Percentiles rank a stretch among this genome's conserved stretches.
Evolutionary conservation across 2,329 filamentous ascomycete genomes (phyloP).

Genomic region (Fusarium palustre): DNA sequence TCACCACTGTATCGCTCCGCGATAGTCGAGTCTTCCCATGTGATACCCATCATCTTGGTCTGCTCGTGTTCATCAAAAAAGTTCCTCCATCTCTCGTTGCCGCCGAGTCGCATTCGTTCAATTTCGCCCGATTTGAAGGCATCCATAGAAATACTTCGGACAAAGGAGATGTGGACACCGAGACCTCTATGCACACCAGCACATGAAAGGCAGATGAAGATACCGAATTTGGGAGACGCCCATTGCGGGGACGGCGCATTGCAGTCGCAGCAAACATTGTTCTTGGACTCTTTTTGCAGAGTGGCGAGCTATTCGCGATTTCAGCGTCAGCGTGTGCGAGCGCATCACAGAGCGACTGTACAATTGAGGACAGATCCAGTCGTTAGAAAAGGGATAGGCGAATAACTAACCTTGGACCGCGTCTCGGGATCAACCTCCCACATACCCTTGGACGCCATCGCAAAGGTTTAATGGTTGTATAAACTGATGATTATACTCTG

Average conservation of each 20-base stretch:
- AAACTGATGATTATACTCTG: not conserved
- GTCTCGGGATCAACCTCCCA: conserved; percentile 99
- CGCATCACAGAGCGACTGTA: conserved; percentile 1
- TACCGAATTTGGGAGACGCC: conserved; percentile 96
- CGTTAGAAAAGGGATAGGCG: conserved; percentile 17
- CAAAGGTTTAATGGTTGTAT: conserved; percentile 21
- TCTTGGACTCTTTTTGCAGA: conserved; percentile 90
- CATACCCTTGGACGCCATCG: conserved; percentile 80
- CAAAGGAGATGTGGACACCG: conserved; percentile 98
- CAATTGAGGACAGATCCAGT: conserved; percentile 6
- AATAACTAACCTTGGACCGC: conserved; percentile 80
- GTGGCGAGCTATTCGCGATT: conserved; percentile 75
- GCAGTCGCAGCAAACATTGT: conserved; percentile 95
- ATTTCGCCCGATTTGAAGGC: conserved; percentile 95
- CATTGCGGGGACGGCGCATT: conserved; percentile 96
- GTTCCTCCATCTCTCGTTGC: conserved; percentile 85
- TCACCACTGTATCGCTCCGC: conserved; percentile 91
- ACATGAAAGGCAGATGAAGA: conserved; percentile 98
- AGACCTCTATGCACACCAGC: conserved; percentile 94
- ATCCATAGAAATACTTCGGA: conserved; percentile 98
- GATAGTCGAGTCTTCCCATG: conserved; percentile 89
- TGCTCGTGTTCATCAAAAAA: conserved; percentile 84
- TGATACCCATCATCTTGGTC: conserved; percentile 73
- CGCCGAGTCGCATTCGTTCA: conserved; percentile 90
- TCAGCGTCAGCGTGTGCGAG: conserved; percentile 28